Evolutionary conservation across 1,139 yeast species (phyloP), one percentile per base, ranked within the genome.

Genomic region (Sugiyamaella xylanicola): DNA sequence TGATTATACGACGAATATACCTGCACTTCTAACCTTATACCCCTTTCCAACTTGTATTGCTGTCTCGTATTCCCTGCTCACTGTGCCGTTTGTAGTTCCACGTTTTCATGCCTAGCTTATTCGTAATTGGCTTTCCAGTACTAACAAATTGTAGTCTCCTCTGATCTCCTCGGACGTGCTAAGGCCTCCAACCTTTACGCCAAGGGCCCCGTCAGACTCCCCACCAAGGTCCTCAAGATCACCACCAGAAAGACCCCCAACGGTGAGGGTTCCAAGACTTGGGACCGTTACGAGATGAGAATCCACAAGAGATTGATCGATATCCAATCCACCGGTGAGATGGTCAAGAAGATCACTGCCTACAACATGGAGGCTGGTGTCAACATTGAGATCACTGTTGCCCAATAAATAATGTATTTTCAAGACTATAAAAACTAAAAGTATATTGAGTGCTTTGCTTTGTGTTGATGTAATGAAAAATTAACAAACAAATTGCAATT

Each of bases 231-330:
- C 72, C 88, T 95, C 77, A 91, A 88, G 82, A 85, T 95, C 83
- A 85, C 96, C 83, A 93, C 99, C 88, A 92, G 99, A 89, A 95
- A 95, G 91, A 87, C 99, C 76, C 99, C 99, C 75, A 95, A 95
- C 80, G 99, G 99, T 92, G 98, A 95, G 85, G 99, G 99, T 92
- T 93, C 99, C 73, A 93, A 95, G 92, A 95, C 99, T 74, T 95
- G 97, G 97, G 99, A 95, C 79, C 82, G 95, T 73, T 95, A 86
- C 80, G 99, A 95, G 85, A 89, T 95, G 96, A 91, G 98, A 87
- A 91, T 95, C 84, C 99, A 95, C 97, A 95, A 95, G 95, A 92
- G 99, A 83, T 87, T 90, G 79, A 90, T 93, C 75, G 97, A 93
- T 84, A 85, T 95, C 79, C 95, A 89, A 82, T 96, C 99, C 69